These are phyloP conservation scores for Globisporangium echinulatum DNA, from an alignment of 352 stramenopile species.

Conservation along the genomic window DNA sequence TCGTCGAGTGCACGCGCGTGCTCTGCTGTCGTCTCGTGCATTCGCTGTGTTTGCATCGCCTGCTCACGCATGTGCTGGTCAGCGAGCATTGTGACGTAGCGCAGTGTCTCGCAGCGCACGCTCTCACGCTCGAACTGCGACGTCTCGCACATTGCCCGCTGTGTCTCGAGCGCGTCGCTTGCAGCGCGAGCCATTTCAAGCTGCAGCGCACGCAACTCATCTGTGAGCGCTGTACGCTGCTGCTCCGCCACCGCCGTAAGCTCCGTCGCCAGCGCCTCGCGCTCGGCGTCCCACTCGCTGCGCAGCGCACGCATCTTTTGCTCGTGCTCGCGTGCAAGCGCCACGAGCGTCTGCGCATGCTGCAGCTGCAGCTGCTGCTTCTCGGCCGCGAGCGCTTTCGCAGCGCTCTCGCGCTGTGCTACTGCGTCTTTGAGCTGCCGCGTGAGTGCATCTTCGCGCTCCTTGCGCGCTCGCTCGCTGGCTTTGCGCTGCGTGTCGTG, in stretches of 20 bases:
- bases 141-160: slow-evolving; percentile 16
- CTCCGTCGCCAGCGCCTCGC: slow-evolving; percentile 10
- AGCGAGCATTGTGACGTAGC: background rate
- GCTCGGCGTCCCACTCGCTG: slow-evolving; percentile 13
- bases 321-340: slow-evolving; percentile 15
- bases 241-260: slow-evolving; percentile 22
- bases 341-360: slow-evolving; percentile 16
- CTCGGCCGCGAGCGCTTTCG: slow-evolving; percentile 19
- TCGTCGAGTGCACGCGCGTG: slow-evolving; percentile 16
- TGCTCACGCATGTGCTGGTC: background rate
- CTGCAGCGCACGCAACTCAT: slow-evolving; percentile 14
- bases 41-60: background rate
- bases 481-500: slow-evolving; percentile 26
- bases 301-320: slow-evolving; percentile 6
- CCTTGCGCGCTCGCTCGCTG: slow-evolving; percentile 27
- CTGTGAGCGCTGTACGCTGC: slow-evolving; percentile 16
- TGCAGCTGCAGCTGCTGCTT: slow-evolving; percentile 20
- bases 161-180: slow-evolving; percentile 3
- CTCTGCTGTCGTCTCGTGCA: slow-evolving; percentile 3
- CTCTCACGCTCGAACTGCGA: slow-evolving; percentile 5
- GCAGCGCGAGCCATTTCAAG: background rate
- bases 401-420: slow-evolving; percentile 18
- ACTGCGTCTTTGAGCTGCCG: slow-evolving; percentile 32
- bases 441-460: slow-evolving; percentile 31
- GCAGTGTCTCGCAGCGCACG: slow-evolving; percentile 6